These are phyloP conservation scores for Phylloporus arenicola DNA, from an alignment of 768 basidiomycete species.

Conservation along the genomic window DNA sequence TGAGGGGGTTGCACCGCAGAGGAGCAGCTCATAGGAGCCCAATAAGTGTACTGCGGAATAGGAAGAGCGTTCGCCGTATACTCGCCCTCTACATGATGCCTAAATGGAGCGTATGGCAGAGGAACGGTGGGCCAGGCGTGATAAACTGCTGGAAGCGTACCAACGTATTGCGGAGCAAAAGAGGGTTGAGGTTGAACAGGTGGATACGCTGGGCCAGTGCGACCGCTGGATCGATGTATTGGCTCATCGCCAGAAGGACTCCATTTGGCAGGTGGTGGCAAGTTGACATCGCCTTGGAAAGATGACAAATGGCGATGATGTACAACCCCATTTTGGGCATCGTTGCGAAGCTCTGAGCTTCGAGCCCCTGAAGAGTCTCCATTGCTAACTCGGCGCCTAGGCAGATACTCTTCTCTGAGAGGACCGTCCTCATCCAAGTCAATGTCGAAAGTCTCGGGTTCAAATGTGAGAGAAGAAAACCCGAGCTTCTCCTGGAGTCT, in stretches of 20 bases:
- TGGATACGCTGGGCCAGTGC: constrained; percentile 54
- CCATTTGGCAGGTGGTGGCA: constrained; percentile 79
- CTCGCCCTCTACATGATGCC: constrained; percentile 16
- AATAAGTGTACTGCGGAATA: constrained; percentile 18
- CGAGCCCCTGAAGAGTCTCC: constrained; percentile 6
- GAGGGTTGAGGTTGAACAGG: constrained; percentile 61
- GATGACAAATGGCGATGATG: constrained; percentile 8
- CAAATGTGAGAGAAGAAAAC: constrained; percentile 35
- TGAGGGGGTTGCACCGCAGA: constrained; percentile 50
- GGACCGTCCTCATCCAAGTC: constrained; percentile 83
- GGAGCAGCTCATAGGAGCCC: constrained; percentile 25
- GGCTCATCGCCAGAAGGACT: constrained; percentile 78
- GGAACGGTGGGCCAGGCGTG: constrained; percentile 21
- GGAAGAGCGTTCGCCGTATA: constrained; percentile 9
- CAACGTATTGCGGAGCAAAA: constrained; percentile 34
- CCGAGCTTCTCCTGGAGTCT: constrained; percentile 50
- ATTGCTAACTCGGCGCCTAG: constrained; percentile 48
- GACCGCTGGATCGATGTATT: constrained; percentile 49
- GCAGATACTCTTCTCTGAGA: constrained; percentile 74
- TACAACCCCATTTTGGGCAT: constrained; percentile 1
- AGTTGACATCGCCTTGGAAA: constrained; percentile 24
- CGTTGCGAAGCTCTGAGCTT: not conserved
- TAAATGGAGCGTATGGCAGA: constrained; percentile 17
- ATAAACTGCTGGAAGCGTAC: constrained; percentile 28
- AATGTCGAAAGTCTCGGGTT: constrained; percentile 58